phyloP scores from a whole-genome alignment of 2,329 filamentous ascomycete species.

The Didymosphaeria variabile region DNA sequence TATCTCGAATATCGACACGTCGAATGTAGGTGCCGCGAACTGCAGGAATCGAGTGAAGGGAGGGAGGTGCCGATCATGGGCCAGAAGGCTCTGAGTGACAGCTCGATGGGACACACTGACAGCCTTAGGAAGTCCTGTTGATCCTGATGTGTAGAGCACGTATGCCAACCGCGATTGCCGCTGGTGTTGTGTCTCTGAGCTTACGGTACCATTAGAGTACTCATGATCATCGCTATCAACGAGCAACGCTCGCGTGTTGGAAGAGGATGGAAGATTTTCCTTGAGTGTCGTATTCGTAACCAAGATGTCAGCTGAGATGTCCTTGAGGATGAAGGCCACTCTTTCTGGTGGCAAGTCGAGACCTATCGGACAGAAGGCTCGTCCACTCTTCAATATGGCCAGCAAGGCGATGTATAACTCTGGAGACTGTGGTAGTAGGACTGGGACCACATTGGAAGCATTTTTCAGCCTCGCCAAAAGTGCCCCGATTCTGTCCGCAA shows the following conservation, averaged over 20 bases:
- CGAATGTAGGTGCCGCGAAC: constrained; percentile 91
- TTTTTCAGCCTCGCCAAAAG: constrained; percentile 38
- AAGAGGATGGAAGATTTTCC: constrained; percentile 48
- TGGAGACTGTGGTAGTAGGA: constrained; percentile 79
- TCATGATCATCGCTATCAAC: constrained; percentile 51
- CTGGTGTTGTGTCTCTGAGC: neutral
- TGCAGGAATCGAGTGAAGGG: constrained; percentile 82
- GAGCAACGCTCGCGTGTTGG: constrained; percentile 50
- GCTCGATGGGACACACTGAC: constrained; percentile 83
- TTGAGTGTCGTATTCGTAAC: constrained; percentile 67
- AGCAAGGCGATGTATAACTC: constrained; percentile 80
- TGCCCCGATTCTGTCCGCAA: constrained; percentile 57
- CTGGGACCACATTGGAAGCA: constrained; percentile 67
- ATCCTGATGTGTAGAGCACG: constrained; percentile 93
- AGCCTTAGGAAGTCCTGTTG: constrained; percentile 88
- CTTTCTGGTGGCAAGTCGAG: constrained; percentile 80
- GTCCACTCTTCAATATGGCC: constrained; percentile 81
- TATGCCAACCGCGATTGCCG: constrained; percentile 69
- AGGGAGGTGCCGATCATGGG: constrained; percentile 82
- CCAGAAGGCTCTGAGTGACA: constrained; percentile 81
- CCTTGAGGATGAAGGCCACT: constrained; percentile 80
- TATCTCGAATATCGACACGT: constrained; percentile 94
- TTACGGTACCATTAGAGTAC: constrained; percentile 35
- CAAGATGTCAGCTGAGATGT: constrained; percentile 75
- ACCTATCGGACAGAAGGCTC: constrained; percentile 85